Percentiles rank a stretch among this genome's conserved stretches.
Conservation (phyloP, 1,284 basidiomycete genomes). For the Cutaneotrichosporon cavernicola region DNA sequence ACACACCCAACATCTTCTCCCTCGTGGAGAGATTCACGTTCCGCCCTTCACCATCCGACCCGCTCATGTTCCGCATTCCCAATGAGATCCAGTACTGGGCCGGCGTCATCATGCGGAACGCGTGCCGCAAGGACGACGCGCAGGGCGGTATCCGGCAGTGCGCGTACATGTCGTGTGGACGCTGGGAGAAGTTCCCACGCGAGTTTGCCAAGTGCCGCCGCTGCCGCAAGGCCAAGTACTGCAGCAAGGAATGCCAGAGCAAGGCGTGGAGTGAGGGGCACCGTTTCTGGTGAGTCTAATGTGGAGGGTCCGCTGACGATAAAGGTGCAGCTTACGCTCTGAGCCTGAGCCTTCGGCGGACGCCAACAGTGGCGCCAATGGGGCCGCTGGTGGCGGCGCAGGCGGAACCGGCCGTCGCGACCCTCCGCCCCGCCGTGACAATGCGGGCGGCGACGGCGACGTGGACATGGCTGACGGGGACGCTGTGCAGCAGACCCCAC, state of each 20-base stretch:
- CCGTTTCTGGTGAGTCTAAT: slow-evolving; percentile 59
- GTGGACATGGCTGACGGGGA: slow-evolving; percentile 11
- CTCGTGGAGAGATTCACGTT: slow-evolving; percentile 96
- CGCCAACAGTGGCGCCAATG: slow-evolving; percentile 4
- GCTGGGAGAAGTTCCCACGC: slow-evolving; percentile 88
- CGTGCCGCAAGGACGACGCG: slow-evolving; percentile 93
- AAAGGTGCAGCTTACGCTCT: slow-evolving; percentile 35
- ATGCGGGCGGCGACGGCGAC: slow-evolving; percentile 24
- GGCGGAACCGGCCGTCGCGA: slow-evolving; percentile 23
- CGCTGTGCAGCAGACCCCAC: slow-evolving; percentile 13
- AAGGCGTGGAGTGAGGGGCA: slow-evolving; percentile 97
- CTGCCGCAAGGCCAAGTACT: slow-evolving; percentile 98
- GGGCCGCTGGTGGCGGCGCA: slow-evolving; percentile 18
- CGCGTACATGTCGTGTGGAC: slow-evolving; percentile 95
- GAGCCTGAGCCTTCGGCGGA: slow-evolving; percentile 33
- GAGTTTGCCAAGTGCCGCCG: slow-evolving; percentile 97
- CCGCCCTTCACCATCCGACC: slow-evolving; percentile 77
- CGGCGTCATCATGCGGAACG: slow-evolving; percentile 98
- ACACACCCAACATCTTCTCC: slow-evolving; percentile 82
- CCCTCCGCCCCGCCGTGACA: slow-evolving; percentile 10
- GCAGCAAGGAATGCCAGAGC: slow-evolving; percentile 95
- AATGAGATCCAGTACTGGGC: slow-evolving; percentile 98
- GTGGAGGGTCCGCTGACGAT: neutral
- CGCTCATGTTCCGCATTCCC: slow-evolving; percentile 71
- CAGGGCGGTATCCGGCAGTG: slow-evolving; percentile 93